phyloP scores from a whole-genome alignment of 257 asterid species.

The Solanum peruvianum region DNA sequence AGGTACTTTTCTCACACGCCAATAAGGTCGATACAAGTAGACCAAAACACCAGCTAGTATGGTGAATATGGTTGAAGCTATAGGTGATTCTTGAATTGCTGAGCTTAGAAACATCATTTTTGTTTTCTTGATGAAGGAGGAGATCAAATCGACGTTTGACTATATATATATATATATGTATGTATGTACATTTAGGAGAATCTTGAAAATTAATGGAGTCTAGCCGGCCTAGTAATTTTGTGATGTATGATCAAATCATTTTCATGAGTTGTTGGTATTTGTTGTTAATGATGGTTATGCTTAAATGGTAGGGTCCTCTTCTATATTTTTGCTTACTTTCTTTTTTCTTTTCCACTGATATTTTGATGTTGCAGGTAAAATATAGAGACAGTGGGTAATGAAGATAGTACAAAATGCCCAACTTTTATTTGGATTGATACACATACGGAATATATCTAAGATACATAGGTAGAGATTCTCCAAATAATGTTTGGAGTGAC shows the following conservation, averaged over 20 bases:
- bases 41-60: conserved; percentile 20
- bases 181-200: not conserved
- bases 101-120: not conserved
- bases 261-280: not conserved
- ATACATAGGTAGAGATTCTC: not conserved
- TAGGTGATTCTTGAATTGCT: not conserved
- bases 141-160: not conserved
- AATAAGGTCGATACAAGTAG: conserved; percentile 64
- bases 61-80: conserved; percentile 10
- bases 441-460: not conserved
- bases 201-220: not conserved
- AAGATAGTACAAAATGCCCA: not conserved
- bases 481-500: not conserved
- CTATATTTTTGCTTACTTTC: not conserved
- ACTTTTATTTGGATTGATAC: not conserved
- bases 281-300: not conserved
- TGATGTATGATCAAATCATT: not conserved
- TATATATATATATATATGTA: not conserved
- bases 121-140: not conserved
- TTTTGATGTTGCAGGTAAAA: not conserved
- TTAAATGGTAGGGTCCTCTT: not conserved
- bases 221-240: not conserved
- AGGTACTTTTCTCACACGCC: conserved; percentile 80
- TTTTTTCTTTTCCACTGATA: not conserved
- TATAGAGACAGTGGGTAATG: not conserved